A percentile compares a stretch with the other conserved stretches of the same genome.
These are phyloP conservation scores for Angophora floribunda DNA, from an alignment of 345 rosid genomes.

Conservation along the genomic window DNA sequence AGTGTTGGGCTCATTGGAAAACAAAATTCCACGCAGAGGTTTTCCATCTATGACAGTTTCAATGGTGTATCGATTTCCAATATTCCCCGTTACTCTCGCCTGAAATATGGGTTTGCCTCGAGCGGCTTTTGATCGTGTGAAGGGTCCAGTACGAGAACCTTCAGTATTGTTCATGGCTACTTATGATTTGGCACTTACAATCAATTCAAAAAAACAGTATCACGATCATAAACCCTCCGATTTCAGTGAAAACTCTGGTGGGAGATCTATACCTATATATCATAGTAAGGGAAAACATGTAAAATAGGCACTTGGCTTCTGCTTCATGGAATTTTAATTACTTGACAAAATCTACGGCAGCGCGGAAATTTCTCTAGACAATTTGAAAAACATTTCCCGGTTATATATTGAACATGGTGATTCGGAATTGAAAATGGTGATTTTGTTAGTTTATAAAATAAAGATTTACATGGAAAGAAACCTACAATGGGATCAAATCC, in stretches of 20 bases:
- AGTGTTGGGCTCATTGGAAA: constrained; percentile 48
- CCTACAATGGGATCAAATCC: not conserved
- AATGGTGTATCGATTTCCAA: constrained; percentile 62
- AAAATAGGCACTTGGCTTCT: not conserved
- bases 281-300: not conserved
- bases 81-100: constrained; percentile 64
- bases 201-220: not conserved
- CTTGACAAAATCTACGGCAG: not conserved
- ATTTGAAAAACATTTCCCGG: not conserved
- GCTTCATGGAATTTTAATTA: not conserved
- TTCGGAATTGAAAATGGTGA: not conserved
- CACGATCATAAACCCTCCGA: not conserved
- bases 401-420: not conserved
- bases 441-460: not conserved
- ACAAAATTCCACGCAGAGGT: constrained; percentile 70
- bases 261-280: not conserved
- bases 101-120: constrained; percentile 73
- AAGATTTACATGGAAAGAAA: not conserved
- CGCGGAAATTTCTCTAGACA: not conserved
- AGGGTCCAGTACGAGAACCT: constrained; percentile 23
- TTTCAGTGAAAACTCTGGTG: not conserved
- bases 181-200: not conserved
- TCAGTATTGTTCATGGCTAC: not conserved
- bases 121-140: constrained; percentile 18
- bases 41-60: constrained; percentile 84